phyloP scores from a whole-genome alignment of 139 green algal genomes.

The Chlorella sorokiniana region DNA sequence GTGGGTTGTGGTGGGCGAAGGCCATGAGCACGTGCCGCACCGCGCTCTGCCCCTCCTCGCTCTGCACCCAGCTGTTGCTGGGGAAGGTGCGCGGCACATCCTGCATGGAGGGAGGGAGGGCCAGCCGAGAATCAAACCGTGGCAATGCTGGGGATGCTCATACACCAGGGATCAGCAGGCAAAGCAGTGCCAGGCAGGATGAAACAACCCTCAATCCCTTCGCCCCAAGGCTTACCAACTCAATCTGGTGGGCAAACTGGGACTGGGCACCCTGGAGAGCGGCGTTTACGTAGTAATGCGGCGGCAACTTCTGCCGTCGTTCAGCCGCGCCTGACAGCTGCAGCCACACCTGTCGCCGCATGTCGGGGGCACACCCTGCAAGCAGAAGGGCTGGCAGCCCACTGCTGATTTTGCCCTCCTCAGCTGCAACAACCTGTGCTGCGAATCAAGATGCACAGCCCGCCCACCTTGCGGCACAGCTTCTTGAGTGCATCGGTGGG shows the following conservation, averaged over 20 bases:
- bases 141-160: too few relatives aligned
- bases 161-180: neutral
- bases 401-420: neutral
- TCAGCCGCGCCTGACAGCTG: slow-evolving; percentile 58
- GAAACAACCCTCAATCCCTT: neutral
- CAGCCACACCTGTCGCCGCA: slow-evolving; percentile 67
- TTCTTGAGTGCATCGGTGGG: slow-evolving; percentile 52
- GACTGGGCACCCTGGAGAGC: slow-evolving; percentile 40
- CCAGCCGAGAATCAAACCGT: too few relatives aligned
- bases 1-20: slow-evolving; percentile 67
- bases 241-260: slow-evolving; percentile 61
- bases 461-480: slow-evolving; percentile 57
- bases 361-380: slow-evolving; percentile 61
- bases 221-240: slow-evolving; percentile 57
- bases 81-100: slow-evolving; percentile 86
- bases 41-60: slow-evolving; percentile 59
- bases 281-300: slow-evolving; percentile 64
- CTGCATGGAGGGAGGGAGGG: slow-evolving; percentile 32
- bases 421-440: neutral
- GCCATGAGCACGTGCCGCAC: slow-evolving; percentile 74
- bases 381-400: slow-evolving; percentile 2
- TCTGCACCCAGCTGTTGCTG: slow-evolving; percentile 61
- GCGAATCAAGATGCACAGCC: neutral
- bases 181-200: neutral
- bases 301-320: slow-evolving; percentile 8